Conservation (phyloP, 108 stramenopile species). For the Cylindrotheca closterium region DNA sequence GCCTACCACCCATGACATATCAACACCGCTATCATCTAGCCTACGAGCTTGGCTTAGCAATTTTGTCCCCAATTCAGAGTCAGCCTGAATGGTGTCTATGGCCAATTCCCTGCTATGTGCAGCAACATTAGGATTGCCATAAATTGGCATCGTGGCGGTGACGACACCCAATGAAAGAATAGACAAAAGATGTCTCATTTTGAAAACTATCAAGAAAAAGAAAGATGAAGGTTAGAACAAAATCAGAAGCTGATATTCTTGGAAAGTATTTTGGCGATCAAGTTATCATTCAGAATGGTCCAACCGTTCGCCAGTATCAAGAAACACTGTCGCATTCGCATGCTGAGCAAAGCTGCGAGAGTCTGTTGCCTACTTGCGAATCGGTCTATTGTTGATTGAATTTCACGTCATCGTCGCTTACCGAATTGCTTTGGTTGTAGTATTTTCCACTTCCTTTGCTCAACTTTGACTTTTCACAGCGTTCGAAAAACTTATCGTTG, state of each 20-base stretch:
- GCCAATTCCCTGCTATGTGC: constrained; percentile 1
- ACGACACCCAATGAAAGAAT: constrained; percentile 33
- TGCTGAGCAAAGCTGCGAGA: too few relatives aligned
- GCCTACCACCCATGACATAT: constrained; percentile 68
- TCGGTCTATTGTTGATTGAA: too few relatives aligned
- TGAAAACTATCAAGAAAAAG: background rate
- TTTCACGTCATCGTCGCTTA: too few relatives aligned
- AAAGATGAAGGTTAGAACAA: background rate
- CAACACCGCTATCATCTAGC: constrained; percentile 43
- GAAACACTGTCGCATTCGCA: too few relatives aligned
- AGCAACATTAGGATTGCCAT: constrained; percentile 21
- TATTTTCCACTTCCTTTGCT: too few relatives aligned
- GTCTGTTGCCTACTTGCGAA: too few relatives aligned
- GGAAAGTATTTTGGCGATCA: too few relatives aligned
- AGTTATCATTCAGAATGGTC: too few relatives aligned
- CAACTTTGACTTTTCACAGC: too few relatives aligned
- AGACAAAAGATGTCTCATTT: constrained; percentile 35
- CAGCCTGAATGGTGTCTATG: constrained; percentile 40
- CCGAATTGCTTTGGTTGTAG: too few relatives aligned
- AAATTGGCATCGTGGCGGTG: constrained; percentile 36
- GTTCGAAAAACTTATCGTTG: too few relatives aligned
- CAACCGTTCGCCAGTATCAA: too few relatives aligned
- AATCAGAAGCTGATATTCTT: background rate
- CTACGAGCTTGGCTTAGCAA: constrained; percentile 64
- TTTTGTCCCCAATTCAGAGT: constrained; percentile 45